Evolutionary conservation across 345 rosid genomes (phyloP).

Genomic region (Eucalyptus leucophloia): DNA sequence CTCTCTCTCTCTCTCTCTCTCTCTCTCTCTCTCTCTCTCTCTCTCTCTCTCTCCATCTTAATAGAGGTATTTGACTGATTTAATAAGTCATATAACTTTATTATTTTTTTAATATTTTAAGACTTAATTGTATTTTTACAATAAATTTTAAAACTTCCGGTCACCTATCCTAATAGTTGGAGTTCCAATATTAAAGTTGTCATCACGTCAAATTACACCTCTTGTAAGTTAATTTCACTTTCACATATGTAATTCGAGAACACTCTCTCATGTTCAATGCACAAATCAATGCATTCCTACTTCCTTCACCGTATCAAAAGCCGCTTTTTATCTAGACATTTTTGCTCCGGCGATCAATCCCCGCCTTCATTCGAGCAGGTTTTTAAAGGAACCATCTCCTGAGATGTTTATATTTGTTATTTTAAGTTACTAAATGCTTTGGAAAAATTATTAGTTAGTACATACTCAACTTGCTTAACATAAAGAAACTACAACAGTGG

Average conservation of each 20-base stretch:
- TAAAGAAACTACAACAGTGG: not conserved
- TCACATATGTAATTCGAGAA: not conserved
- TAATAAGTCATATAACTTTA: too few relatives aligned
- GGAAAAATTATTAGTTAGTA: not conserved
- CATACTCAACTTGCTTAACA: not conserved
- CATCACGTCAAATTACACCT: too few relatives aligned
- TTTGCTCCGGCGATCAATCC: too few relatives aligned
- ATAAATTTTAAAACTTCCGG: too few relatives aligned
- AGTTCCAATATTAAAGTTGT: too few relatives aligned
- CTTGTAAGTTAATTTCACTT: not conserved
- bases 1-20: too few relatives aligned
- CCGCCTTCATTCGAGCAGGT: not conserved
- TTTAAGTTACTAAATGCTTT: not conserved
- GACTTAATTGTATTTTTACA: fast-evolving
- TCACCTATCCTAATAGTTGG: not conserved
- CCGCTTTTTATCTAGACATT: not conserved
- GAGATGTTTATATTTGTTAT: too few relatives aligned
- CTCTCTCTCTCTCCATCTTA: too few relatives aligned
- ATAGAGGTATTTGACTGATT: too few relatives aligned
- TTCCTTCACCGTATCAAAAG: not conserved
- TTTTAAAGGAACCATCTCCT: not conserved
- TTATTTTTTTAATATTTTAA: too few relatives aligned
- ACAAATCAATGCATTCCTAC: not conserved
- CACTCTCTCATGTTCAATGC: not conserved
- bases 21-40: too few relatives aligned